Conservation (phyloP, 306 rosid genomes). For the Trifolium dubium region DNA sequence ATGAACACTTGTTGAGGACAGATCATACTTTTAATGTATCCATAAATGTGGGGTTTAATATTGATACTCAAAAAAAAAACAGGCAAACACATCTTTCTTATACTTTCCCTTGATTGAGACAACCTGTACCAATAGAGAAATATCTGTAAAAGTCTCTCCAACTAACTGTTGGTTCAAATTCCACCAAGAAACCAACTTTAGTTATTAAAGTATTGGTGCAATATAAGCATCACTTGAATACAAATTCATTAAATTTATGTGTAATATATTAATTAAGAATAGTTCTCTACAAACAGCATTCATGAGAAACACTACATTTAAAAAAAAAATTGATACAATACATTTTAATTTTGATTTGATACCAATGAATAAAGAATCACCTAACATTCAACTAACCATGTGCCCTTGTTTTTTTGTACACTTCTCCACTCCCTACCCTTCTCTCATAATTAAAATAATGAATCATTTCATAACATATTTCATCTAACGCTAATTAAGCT, state of each 20-base stretch:
- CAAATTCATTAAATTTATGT: not conserved
- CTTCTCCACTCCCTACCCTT: conserved; percentile 19
- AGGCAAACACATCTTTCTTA: conserved; percentile 33
- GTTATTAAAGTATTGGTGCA: not conserved
- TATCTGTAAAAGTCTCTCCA: not conserved
- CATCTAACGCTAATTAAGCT: conserved; percentile 49
- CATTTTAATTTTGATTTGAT: conserved; percentile 37
- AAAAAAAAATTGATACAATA: no score
- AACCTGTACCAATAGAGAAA: not conserved
- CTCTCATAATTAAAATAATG: conserved; percentile 30
- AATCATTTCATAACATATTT: conserved; percentile 32
- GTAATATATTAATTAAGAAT: conserved; percentile 10
- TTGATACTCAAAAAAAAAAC: conserved; percentile 2
- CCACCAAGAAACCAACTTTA: conserved; percentile 21
- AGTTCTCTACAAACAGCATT: conserved; percentile 27
- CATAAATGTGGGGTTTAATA: conserved; percentile 20
- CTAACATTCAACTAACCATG: conserved; percentile 47
- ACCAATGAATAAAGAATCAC: conserved; percentile 85
- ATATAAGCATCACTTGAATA: not conserved
- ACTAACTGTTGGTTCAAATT: not conserved
- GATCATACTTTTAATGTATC: not conserved
- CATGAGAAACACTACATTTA: not conserved
- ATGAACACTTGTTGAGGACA: no score
- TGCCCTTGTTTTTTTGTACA: conserved; percentile 47
- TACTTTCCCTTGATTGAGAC: conserved; percentile 1